These are phyloP conservation scores for Nidula microcarpa DNA, from an alignment of 768 basidiomycete species.

Conservation along the genomic window DNA sequence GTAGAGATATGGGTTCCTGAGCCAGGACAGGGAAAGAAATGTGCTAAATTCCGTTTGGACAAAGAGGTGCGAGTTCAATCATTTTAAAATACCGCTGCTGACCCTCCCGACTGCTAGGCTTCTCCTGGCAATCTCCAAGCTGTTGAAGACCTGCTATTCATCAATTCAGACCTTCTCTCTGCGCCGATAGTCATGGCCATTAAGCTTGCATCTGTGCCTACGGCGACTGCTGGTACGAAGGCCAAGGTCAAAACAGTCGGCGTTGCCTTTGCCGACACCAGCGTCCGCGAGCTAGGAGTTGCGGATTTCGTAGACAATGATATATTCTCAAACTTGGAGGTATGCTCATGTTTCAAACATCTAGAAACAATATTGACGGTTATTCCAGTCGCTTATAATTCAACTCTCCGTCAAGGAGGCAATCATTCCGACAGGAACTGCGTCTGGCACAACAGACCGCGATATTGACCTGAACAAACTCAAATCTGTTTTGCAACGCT, in stretches of 20 bases:
- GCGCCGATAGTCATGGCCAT: conserved; percentile 90
- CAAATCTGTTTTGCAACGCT: conserved; percentile 82
- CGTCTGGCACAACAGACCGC: conserved; percentile 67
- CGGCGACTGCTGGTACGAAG: conserved; percentile 34
- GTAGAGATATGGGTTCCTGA: conserved; percentile 89
- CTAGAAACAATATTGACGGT: neutral
- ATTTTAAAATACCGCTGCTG: neutral
- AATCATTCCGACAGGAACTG: conserved; percentile 73
- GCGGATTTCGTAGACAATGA: conserved; percentile 94
- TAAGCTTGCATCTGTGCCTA: conserved; percentile 60
- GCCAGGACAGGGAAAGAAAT: conserved; percentile 70
- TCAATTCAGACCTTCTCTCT: conserved; percentile 71
- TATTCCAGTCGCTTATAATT: conserved; percentile 79
- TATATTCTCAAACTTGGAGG: conserved; percentile 93
- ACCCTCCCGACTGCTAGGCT: conserved; percentile 27
- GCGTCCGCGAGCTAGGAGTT: conserved; percentile 79
- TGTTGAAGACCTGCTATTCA: conserved; percentile 84
- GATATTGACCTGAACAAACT: conserved; percentile 89
- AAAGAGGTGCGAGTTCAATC: conserved; percentile 58
- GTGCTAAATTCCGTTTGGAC: conserved; percentile 69
- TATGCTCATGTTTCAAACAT: conserved; percentile 21
- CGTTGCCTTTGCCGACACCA: conserved; percentile 90
- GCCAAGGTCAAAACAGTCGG: conserved; percentile 75
- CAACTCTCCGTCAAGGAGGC: conserved; percentile 98
- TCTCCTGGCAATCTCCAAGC: conserved; percentile 65